Percentiles rank a stretch among this genome's conserved stretches.
Conservation (phyloP, 257 asterid species). For the Mitragyna speciosa region DNA sequence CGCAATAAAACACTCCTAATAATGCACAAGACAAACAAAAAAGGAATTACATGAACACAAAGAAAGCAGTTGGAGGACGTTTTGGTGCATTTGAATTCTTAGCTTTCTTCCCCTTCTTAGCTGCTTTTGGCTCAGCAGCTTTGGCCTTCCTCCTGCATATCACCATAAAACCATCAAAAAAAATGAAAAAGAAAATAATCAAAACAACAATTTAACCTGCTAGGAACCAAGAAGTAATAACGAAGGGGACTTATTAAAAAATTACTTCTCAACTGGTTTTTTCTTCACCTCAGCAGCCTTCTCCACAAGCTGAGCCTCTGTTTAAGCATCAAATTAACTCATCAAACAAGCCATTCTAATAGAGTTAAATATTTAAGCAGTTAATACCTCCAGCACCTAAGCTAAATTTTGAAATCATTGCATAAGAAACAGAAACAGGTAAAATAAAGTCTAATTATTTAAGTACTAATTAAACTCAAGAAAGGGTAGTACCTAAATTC, state of each 20-base stretch:
- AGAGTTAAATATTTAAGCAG: too few relatives aligned
- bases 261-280: constrained; percentile 52
- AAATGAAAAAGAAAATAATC: background rate
- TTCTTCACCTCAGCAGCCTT: constrained; percentile 50
- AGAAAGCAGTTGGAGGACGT: constrained; percentile 83
- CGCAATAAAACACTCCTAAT: too few relatives aligned
- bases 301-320: constrained; percentile 68
- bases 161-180: background rate
- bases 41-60: constrained; percentile 60
- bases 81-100: constrained; percentile 56
- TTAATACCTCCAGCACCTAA: background rate
- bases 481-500: too few relatives aligned
- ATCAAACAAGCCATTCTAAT: background rate
- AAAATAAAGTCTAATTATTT: background rate
- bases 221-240: background rate
- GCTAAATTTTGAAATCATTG: background rate
- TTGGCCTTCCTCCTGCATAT: constrained; percentile 49
- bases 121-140: constrained; percentile 38
- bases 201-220: background rate
- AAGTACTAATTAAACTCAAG: background rate
- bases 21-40: too few relatives aligned
- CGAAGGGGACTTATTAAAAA: background rate
- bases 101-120: constrained; percentile 47
- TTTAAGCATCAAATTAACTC: background rate
- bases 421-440: background rate